These are phyloP conservation scores for Rhodotorula mucilaginosa DNA, from an alignment of 1,284 basidiomycete genomes.

Conservation along the genomic window DNA sequence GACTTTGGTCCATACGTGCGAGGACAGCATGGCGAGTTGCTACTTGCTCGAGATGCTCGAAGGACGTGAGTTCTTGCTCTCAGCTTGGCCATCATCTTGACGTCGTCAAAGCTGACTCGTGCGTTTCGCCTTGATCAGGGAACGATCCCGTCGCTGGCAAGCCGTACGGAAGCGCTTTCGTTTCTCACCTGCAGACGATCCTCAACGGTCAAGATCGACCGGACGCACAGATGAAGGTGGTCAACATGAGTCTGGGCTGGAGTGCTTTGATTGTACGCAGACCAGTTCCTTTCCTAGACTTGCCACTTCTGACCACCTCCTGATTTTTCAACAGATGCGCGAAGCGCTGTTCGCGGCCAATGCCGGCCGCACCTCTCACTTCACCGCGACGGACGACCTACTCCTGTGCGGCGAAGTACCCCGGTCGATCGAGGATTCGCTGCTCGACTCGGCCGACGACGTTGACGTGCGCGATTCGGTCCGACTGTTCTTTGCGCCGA, in stretches of 20 bases:
- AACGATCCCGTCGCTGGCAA: conserved; percentile 29
- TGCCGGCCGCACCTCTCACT: conserved; percentile 34
- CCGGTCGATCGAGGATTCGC: conserved; percentile 30
- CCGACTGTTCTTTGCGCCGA: conserved; percentile 32
- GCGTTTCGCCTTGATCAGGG: neutral
- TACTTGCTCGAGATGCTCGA: conserved; percentile 39
- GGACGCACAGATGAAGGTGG: conserved; percentile 18
- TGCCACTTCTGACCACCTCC: neutral
- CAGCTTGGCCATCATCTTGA: too few relatives aligned
- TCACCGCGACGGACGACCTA: conserved; percentile 33
- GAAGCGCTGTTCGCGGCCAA: conserved; percentile 36
- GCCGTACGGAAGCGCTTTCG: conserved; percentile 38
- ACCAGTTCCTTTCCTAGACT: neutral
- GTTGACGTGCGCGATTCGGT: conserved; percentile 38
- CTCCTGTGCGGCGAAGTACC: conserved; percentile 29
- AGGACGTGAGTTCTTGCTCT: conserved; percentile 13
- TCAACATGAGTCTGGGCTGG: conserved; percentile 36
- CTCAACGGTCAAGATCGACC: conserved; percentile 27
- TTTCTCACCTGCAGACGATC: conserved; percentile 34
- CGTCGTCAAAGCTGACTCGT: too few relatives aligned
- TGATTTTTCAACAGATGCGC: conserved; percentile 21
- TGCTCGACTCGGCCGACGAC: conserved; percentile 35
- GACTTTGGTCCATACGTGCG: conserved; percentile 28
- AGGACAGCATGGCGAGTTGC: conserved; percentile 37
- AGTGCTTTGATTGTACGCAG: conserved; percentile 30